phyloP scores from a whole-genome alignment of 2,329 filamentous ascomycete species.

The Xylaria sp. region DNA sequence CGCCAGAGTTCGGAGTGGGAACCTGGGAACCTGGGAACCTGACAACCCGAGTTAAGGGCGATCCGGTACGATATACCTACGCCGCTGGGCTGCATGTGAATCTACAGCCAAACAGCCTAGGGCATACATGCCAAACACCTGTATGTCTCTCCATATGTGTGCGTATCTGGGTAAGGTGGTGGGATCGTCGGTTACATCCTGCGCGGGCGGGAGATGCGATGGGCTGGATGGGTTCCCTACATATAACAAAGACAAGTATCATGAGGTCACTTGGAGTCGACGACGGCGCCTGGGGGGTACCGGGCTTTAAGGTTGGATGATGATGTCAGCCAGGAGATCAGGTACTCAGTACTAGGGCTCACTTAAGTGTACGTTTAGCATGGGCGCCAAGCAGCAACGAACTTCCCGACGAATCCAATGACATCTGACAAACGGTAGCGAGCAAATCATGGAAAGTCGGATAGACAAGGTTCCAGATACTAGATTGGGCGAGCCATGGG shows the following conservation, averaged over 20 bases:
- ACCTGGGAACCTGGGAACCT: too few species aligned
- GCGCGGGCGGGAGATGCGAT: not conserved
- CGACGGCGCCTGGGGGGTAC: not conserved
- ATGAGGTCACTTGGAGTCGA: slow-evolving; percentile 27
- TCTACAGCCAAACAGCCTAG: not conserved
- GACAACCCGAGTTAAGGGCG: too few species aligned
- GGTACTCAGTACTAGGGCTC: not conserved
- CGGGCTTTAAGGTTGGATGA: not conserved
- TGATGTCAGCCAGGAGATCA: slow-evolving; percentile 21
- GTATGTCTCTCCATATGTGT: too few species aligned
- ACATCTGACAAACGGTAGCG: too few species aligned
- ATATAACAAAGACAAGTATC: slow-evolving; percentile 13
- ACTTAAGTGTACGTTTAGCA: not conserved
- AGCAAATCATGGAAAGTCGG: too few species aligned
- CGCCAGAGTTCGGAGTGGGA: too few species aligned
- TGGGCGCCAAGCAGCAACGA: not conserved
- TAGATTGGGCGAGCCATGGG: too few species aligned
- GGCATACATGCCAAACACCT: too few species aligned
- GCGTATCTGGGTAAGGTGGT: not conserved
- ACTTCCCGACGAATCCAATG: too few species aligned
- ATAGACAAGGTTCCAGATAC: too few species aligned
- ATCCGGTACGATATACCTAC: too few species aligned
- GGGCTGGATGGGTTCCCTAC: not conserved
- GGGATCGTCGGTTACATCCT: not conserved
- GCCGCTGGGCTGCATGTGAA: not conserved